Evolutionary conservation across 331 rosid species (phyloP).

Genomic region (Rosa hybrid): DNA sequence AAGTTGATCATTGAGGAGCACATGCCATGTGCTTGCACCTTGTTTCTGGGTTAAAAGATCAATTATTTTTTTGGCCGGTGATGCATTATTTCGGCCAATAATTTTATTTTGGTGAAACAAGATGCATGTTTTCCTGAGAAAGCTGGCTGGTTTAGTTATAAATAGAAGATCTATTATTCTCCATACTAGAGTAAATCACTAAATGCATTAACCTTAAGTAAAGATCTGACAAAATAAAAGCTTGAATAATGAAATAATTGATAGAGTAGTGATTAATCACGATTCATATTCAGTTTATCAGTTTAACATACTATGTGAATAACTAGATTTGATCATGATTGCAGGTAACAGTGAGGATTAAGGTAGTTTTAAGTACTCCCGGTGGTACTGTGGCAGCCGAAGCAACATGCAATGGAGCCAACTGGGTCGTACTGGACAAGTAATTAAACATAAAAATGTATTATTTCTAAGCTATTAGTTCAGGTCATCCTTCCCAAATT

Average conservation of each 20-base stretch:
- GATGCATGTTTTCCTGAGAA: slow-evolving; percentile 1
- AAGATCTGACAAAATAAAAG: not conserved
- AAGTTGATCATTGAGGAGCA: slow-evolving; percentile 27
- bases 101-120: not conserved
- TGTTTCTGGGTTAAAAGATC: slow-evolving; percentile 2
- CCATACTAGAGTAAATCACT: not conserved
- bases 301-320: not conserved
- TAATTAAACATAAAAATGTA: slow-evolving; percentile 73
- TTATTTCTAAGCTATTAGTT: slow-evolving; percentile 53
- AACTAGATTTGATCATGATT: slow-evolving; percentile 22
- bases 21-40: slow-evolving; percentile 31
- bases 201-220: not conserved
- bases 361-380: slow-evolving; percentile 76
- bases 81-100: not conserved
- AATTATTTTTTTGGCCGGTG: not conserved
- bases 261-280: not conserved
- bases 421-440: slow-evolving; percentile 99
- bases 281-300: not conserved
- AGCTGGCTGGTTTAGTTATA: not conserved
- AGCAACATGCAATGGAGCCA: slow-evolving; percentile 80
- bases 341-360: slow-evolving; percentile 89
- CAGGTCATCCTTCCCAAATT: slow-evolving; percentile 18
- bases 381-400: slow-evolving; percentile 87
- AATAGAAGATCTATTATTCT: not conserved
- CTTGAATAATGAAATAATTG: not conserved